These are phyloP conservation scores for Hyaloscypha variabilis DNA, from an alignment of 495 filamentous ascomycete species.

Conservation along the genomic window DNA sequence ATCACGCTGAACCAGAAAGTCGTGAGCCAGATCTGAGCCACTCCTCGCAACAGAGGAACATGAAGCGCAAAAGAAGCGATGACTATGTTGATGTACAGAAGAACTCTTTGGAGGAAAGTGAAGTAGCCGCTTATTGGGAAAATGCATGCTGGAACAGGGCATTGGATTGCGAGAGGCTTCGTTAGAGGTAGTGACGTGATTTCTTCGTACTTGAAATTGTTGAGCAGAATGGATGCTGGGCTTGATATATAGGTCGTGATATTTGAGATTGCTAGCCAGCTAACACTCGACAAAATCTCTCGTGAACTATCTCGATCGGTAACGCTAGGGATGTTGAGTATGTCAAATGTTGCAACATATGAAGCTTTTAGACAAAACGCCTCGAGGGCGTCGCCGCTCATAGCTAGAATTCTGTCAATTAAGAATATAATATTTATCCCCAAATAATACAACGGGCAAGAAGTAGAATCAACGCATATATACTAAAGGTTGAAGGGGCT, in stretches of 20 bases:
- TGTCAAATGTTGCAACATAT: not conserved
- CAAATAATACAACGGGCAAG: not conserved
- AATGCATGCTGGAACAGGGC: conserved; percentile 1
- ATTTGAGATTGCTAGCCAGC: conserved; percentile 1
- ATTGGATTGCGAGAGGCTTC: not conserved
- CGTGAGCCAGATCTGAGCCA: conserved; percentile 1
- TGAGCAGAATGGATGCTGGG: not conserved
- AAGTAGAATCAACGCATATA: too few species aligned
- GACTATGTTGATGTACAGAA: not conserved
- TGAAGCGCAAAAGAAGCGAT: not conserved
- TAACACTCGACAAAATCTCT: not conserved
- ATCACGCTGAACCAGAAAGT: not conserved
- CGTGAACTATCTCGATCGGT: not conserved
- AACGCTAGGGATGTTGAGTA: not conserved
- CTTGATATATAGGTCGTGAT: not conserved
- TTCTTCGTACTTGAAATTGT: not conserved
- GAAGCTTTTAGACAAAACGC: not conserved
- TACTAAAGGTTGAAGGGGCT: not conserved
- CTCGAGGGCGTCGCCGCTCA: not conserved
- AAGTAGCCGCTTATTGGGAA: conserved; percentile 7
- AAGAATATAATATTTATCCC: not conserved
- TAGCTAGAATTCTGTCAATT: not conserved
- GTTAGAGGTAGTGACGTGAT: not conserved
- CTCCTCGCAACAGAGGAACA: not conserved
- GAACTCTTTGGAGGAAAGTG: conserved; percentile 1